Conservation (phyloP, 768 basidiomycete species). For the Vararia minispora region DNA sequence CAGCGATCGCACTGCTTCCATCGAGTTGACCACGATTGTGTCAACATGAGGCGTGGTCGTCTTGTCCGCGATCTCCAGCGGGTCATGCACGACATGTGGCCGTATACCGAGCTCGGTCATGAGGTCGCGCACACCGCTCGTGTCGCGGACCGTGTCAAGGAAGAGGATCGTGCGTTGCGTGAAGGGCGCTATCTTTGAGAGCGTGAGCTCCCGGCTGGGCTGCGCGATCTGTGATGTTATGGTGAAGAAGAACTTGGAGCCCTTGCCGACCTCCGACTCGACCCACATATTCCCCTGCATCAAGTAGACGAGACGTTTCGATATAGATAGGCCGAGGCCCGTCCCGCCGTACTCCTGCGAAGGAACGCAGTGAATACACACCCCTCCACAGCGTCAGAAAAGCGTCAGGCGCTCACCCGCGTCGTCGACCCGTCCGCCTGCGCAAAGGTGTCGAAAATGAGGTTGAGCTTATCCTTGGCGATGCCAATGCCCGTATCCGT, state of each 20-base stretch:
- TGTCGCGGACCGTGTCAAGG: conserved; percentile 76
- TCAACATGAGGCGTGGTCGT: conserved; percentile 83
- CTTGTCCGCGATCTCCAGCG: conserved; percentile 75
- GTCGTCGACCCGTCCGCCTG: conserved; percentile 99
- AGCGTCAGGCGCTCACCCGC: conserved; percentile 39
- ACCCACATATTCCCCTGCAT: conserved; percentile 99
- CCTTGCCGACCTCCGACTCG: conserved; percentile 85
- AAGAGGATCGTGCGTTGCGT: conserved; percentile 82
- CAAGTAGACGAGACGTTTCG: conserved; percentile 90
- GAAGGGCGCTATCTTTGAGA: conserved; percentile 79
- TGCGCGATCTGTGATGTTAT: conserved; percentile 79
- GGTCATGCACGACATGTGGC: conserved; percentile 63
- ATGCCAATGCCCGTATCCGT: conserved; percentile 98
- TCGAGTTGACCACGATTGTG: conserved; percentile 89
- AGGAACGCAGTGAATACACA: not conserved
- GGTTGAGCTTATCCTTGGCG: conserved; percentile 92
- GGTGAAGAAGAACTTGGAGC: conserved; percentile 95
- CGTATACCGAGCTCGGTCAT: conserved; percentile 73
- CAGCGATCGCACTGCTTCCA: conserved; percentile 57
- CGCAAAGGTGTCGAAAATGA: conserved; percentile 98
- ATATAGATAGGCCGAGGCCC: conserved; percentile 92
- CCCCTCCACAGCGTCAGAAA: conserved; percentile 7
- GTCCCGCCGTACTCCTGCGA: conserved; percentile 91
- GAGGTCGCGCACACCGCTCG: conserved; percentile 61
- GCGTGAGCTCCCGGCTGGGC: conserved; percentile 59